Conservation (phyloP, 164 flowering plant species). For the Aristolochia fimbriata region DNA sequence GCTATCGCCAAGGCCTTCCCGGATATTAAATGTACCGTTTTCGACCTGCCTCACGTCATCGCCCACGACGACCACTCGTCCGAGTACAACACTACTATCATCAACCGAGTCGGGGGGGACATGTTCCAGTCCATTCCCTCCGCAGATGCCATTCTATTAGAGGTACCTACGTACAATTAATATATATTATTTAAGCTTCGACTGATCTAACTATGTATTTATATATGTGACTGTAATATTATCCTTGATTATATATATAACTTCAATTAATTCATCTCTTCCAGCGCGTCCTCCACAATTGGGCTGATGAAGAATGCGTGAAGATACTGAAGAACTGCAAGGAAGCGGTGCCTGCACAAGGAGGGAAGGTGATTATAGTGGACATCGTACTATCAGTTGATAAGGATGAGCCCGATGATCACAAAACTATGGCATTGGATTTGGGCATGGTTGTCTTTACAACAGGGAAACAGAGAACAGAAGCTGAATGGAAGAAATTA, state of each 20-base stretch:
- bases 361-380: constrained; percentile 13
- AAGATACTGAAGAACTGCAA: constrained; percentile 8
- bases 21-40: neutral
- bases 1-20: constrained; percentile 3
- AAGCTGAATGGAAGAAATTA: constrained; percentile 11
- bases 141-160: constrained; percentile 4
- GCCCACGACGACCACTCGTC: neutral
- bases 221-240: too few relatives aligned
- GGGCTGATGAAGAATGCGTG: constrained; percentile 8
- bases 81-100: too few relatives aligned
- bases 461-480: constrained; percentile 10
- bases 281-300: constrained; percentile 8
- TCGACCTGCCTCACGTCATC: constrained; percentile 8
- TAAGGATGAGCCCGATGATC: neutral
- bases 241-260: too few relatives aligned
- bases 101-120: neutral
- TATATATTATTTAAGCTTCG: too few relatives aligned
- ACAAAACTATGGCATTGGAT: constrained; percentile 4
- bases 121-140: neutral
- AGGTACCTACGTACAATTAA: too few relatives aligned
- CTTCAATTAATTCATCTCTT: too few relatives aligned
- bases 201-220: too few relatives aligned
- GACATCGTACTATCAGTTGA: constrained; percentile 9
- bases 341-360: constrained; percentile 2
- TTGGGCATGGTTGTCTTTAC: constrained; percentile 10